A percentile compares a stretch with the other conserved stretches of the same genome.
Evolutionary conservation across 257 asterid genomes (phyloP).

Genomic region (Capsicum pubescens): DNA sequence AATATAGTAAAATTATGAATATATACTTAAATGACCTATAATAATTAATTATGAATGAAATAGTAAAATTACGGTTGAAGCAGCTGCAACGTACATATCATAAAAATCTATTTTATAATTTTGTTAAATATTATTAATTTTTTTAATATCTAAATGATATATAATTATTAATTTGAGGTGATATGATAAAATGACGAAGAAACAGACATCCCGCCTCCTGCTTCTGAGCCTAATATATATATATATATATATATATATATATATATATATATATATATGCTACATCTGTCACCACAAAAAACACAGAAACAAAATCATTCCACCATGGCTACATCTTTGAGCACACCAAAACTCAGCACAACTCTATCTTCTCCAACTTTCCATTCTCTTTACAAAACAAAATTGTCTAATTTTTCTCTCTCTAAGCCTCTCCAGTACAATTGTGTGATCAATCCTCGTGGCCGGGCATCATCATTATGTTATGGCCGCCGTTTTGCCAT

Average conservation of each 20-base stretch:
- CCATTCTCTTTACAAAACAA: conserved; percentile 43
- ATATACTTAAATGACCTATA: no score
- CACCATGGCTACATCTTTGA: conserved; percentile 18
- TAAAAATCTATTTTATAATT: no score
- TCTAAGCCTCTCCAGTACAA: conserved; percentile 34
- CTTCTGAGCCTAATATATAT: no score
- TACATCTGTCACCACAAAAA: background rate
- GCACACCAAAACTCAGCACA: background rate
- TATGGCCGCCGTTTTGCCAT: conserved; percentile 46
- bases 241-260: background rate
- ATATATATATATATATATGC: background rate
- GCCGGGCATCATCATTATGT: background rate
- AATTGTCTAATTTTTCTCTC: conserved; percentile 37
- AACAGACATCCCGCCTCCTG: no score
- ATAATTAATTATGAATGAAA: no score
- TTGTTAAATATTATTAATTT: no score
- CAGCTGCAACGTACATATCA: no score
- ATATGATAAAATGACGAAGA: no score
- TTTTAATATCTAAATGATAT: no score
- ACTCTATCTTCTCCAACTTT: conserved; percentile 32
- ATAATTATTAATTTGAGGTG: no score
- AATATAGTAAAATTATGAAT: no score
- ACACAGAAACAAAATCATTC: background rate
- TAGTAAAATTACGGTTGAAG: no score
- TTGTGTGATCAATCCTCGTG: conserved; percentile 24